phyloP scores from a whole-genome alignment of 2,329 filamentous ascomycete species.

The Blumeria graminis region DNA sequence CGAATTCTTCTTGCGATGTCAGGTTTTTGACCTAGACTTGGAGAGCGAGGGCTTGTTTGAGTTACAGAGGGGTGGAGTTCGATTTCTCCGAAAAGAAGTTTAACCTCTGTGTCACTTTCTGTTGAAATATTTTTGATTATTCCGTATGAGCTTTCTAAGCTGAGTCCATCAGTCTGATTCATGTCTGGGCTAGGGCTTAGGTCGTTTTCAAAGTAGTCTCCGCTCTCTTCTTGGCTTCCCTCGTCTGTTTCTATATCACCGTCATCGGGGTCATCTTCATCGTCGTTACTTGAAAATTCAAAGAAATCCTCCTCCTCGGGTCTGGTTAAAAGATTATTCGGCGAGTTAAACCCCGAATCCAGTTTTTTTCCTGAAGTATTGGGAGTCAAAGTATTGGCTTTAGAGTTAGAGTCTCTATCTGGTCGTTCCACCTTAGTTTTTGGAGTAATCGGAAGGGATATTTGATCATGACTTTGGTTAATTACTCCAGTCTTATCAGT shows the following conservation, averaged over 20 bases:
- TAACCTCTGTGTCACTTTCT: conserved; percentile 7
- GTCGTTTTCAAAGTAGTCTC: conserved; percentile 39
- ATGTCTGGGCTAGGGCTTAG: conserved; percentile 26
- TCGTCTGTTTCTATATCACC: conserved; percentile 21
- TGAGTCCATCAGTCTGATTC: conserved; percentile 25
- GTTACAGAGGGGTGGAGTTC: conserved; percentile 5
- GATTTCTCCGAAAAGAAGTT: conserved; percentile 29
- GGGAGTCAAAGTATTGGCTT: conserved; percentile 10
- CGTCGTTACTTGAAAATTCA: conserved; percentile 11
- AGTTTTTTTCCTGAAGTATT: conserved; percentile 6
- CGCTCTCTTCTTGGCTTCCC: conserved; percentile 28
- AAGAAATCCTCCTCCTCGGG: conserved; percentile 11
- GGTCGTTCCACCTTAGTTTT: background rate
- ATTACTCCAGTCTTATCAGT: conserved; percentile 28
- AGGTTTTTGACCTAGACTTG: conserved; percentile 41
- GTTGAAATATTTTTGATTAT: conserved; percentile 18
- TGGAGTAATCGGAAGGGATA: no score
- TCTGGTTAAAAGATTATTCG: no score
- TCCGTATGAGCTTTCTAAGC: conserved; percentile 34
- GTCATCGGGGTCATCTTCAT: conserved; percentile 16
- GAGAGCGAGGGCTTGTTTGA: conserved; percentile 36
- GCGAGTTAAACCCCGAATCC: no score
- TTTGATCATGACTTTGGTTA: no score
- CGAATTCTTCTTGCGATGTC: conserved; percentile 25
- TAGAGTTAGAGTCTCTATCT: conserved; percentile 5